Evolutionary conservation across 176 grass and related monocot genomes (phyloP).

Genomic region (Carex parvula): DNA sequence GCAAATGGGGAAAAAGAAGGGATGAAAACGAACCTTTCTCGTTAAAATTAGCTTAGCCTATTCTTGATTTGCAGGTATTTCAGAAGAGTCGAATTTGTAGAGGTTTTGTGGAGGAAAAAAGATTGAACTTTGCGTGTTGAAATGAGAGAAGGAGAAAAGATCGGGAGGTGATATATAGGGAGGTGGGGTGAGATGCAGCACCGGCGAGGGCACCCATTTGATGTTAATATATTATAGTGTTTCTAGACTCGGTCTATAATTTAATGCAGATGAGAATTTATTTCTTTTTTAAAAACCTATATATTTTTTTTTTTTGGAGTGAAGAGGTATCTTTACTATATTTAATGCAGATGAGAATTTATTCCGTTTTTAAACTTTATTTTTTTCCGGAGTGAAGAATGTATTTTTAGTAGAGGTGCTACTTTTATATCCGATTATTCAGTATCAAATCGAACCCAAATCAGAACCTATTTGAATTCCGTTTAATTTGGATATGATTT

Average conservation of each 20-base stretch:
- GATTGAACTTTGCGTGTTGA: not conserved
- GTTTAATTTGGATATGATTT: no score
- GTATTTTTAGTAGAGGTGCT: no score
- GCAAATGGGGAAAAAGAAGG: not conserved
- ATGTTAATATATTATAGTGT: not conserved
- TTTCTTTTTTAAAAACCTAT: not conserved
- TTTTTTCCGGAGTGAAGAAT: not conserved
- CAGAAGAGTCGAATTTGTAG: not conserved
- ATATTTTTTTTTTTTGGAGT: not conserved
- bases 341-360: no score
- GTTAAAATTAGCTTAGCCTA: not conserved
- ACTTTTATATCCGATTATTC: no score
- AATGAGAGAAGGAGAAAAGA: constrained; percentile 1
- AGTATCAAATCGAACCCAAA: no score
- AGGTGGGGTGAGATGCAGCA: no score
- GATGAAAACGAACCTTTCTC: constrained; percentile 8
- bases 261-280: not conserved
- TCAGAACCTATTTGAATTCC: no score
- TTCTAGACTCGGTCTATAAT: constrained; percentile 12
- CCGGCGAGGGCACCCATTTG: constrained; percentile 19
- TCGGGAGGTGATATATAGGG: not conserved
- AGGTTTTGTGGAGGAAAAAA: not conserved
- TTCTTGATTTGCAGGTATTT: not conserved
- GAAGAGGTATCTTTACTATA: not conserved
- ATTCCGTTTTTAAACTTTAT: no score